phyloP scores from a whole-genome alignment of 164 flowering plant genomes.

The Chimonanthus praecox region DNA sequence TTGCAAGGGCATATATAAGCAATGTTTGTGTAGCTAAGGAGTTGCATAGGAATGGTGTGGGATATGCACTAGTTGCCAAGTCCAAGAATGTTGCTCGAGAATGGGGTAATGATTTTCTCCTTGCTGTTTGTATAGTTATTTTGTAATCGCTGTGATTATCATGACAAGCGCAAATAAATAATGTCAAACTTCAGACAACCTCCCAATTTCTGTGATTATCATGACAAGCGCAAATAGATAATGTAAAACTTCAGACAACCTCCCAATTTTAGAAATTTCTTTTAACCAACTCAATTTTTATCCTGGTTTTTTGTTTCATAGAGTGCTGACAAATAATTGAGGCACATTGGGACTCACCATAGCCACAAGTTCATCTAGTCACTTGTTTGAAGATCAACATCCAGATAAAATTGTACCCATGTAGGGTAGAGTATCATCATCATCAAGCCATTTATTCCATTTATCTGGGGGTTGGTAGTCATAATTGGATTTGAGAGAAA shows the following conservation, averaged over 20 bases:
- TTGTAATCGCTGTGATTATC: not conserved
- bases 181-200: not conserved
- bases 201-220: not conserved
- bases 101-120: conserved; percentile 59
- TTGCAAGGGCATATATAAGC: conserved; percentile 81
- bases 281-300: not conserved
- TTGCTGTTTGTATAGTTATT: not conserved
- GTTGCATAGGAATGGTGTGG: conserved; percentile 76
- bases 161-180: not conserved
- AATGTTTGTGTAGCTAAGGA: conserved; percentile 94
- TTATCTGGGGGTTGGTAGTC: no score
- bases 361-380: no score
- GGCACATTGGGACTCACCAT: not conserved
- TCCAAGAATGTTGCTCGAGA: conserved; percentile 68
- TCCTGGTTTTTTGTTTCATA: not conserved
- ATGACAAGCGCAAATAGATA: not conserved
- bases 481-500: no score
- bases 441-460: no score
- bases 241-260: not conserved
- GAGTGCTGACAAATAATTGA: no score
- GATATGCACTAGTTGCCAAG: conserved; percentile 54
- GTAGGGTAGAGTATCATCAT: no score
- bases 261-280: not conserved
- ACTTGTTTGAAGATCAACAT: no score
- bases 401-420: no score